Percentiles rank a stretch among this genome's conserved stretches.
Conservation (phyloP, 371 early-diverging fungal genomes). For the Gilbertella persicaria region DNA sequence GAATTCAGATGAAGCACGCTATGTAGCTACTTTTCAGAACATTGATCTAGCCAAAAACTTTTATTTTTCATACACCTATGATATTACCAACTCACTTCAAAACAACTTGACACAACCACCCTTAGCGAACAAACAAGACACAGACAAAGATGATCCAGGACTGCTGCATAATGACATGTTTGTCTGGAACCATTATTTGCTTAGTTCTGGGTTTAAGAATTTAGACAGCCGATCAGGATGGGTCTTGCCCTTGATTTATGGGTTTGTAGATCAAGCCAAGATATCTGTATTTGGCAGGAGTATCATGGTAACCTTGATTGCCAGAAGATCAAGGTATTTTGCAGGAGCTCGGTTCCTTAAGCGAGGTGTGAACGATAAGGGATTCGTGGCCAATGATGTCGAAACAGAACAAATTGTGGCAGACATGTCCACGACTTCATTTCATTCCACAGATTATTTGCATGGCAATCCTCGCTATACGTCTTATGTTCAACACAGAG, state of each 20-base stretch:
- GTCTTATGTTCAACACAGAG: slow-evolving; percentile 94
- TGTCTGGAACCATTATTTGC: slow-evolving; percentile 92
- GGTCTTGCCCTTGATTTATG: slow-evolving; percentile 92
- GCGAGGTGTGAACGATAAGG: slow-evolving; percentile 93
- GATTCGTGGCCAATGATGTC: slow-evolving; percentile 98
- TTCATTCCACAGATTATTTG: slow-evolving; percentile 56
- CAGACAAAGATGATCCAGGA: neutral
- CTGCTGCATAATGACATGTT: slow-evolving; percentile 79
- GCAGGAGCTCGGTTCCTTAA: slow-evolving; percentile 97
- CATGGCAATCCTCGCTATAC: slow-evolving; percentile 81
- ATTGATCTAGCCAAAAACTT: slow-evolving; percentile 87
- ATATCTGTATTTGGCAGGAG: slow-evolving; percentile 84
- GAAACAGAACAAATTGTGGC: slow-evolving; percentile 99
- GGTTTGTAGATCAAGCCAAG: slow-evolving; percentile 95
- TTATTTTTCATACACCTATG: slow-evolving; percentile 93
- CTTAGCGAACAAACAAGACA: slow-evolving; percentile 5
- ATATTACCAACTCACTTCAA: slow-evolving; percentile 90
- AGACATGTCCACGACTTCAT: slow-evolving; percentile 87
- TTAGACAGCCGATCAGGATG: slow-evolving; percentile 74
- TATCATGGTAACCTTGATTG: slow-evolving; percentile 91
- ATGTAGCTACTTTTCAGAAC: slow-evolving; percentile 77
- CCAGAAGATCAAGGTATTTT: slow-evolving; percentile 90
- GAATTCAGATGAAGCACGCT: slow-evolving; percentile 80
- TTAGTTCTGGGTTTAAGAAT: slow-evolving; percentile 70
- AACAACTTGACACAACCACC: slow-evolving; percentile 73